A percentile compares a stretch with the other conserved stretches of the same genome.
Conservation (phyloP, 139 green algal species). For the Haematococcus sp. region DNA sequence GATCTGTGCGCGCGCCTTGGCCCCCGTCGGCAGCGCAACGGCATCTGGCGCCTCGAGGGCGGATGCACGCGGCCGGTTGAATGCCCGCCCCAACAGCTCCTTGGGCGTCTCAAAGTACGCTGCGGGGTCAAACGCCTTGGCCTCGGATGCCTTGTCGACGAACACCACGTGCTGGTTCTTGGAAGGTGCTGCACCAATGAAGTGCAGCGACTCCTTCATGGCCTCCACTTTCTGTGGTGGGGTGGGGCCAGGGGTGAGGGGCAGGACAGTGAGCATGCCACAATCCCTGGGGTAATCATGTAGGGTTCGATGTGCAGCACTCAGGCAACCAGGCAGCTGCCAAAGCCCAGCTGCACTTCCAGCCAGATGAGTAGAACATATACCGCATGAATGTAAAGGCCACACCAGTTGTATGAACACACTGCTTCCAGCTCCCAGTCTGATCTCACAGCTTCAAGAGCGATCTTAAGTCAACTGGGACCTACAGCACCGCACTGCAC, state of each 20-base stretch:
- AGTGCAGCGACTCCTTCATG: slow-evolving; percentile 77
- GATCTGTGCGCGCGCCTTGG: background rate
- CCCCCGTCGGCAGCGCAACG: background rate
- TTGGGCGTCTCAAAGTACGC: slow-evolving; percentile 78
- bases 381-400: no score
- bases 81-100: slow-evolving; percentile 71
- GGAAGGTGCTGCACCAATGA: slow-evolving; percentile 62
- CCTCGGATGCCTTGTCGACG: slow-evolving; percentile 35
- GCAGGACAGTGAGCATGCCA: no score
- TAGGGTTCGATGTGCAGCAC: no score
- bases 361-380: no score
- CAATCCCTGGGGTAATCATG: no score
- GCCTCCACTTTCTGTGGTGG: slow-evolving; percentile 72
- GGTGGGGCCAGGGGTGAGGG: background rate
- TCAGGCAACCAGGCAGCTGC: background rate
- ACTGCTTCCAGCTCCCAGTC: no score
- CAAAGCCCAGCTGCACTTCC: no score
- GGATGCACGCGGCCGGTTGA: slow-evolving; percentile 70
- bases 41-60: slow-evolving; percentile 8
- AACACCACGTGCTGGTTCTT: slow-evolving; percentile 37
- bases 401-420: no score
- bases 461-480: no score
- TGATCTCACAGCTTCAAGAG: no score
- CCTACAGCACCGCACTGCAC: no score
- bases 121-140: slow-evolving; percentile 67